Evolutionary conservation across 2,329 filamentous ascomycete genomes (phyloP).

Genomic region (Ascosphaera aggregata): DNA sequence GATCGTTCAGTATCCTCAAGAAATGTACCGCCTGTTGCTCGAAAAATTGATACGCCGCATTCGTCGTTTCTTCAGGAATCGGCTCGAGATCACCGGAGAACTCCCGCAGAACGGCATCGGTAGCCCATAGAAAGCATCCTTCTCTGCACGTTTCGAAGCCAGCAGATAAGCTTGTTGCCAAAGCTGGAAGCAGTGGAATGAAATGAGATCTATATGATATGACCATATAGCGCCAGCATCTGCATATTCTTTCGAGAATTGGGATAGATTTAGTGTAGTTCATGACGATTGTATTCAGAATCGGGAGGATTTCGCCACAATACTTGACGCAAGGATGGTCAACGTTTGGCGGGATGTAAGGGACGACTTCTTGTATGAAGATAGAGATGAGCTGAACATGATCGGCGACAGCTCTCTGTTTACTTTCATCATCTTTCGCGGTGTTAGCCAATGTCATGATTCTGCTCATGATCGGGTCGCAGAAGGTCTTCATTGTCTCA

Average conservation of each 20-base stretch:
- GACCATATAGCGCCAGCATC: slow-evolving; percentile 93
- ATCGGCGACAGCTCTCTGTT: slow-evolving; percentile 72
- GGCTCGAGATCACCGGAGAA: slow-evolving; percentile 80
- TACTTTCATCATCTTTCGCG: slow-evolving; percentile 47
- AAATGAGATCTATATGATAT: slow-evolving; percentile 85
- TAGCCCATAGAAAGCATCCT: slow-evolving; percentile 98
- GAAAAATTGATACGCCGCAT: slow-evolving; percentile 84
- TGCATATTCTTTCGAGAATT: slow-evolving; percentile 79
- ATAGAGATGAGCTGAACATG: slow-evolving; percentile 80
- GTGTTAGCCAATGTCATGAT: slow-evolving; percentile 72
- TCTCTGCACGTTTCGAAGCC: slow-evolving; percentile 73
- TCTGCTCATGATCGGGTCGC: slow-evolving; percentile 67
- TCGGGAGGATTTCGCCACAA: slow-evolving; percentile 80
- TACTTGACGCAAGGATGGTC: slow-evolving; percentile 88
- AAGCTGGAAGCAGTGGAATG: slow-evolving; percentile 55
- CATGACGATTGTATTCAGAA: slow-evolving; percentile 65
- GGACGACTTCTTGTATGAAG: slow-evolving; percentile 58
- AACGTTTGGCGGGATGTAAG: slow-evolving; percentile 45
- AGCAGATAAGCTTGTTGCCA: slow-evolving; percentile 70
- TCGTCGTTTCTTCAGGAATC: slow-evolving; percentile 57
- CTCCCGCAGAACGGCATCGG: slow-evolving; percentile 79
- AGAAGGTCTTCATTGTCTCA: slow-evolving; percentile 71
- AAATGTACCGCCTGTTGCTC: slow-evolving; percentile 82
- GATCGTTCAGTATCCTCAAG: slow-evolving; percentile 66
- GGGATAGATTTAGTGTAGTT: slow-evolving; percentile 70